Percentiles rank a stretch among this genome's conserved stretches.
phyloP scores from a whole-genome alignment of 2,329 filamentous ascomycete species.

The Trichoderma breve region DNA sequence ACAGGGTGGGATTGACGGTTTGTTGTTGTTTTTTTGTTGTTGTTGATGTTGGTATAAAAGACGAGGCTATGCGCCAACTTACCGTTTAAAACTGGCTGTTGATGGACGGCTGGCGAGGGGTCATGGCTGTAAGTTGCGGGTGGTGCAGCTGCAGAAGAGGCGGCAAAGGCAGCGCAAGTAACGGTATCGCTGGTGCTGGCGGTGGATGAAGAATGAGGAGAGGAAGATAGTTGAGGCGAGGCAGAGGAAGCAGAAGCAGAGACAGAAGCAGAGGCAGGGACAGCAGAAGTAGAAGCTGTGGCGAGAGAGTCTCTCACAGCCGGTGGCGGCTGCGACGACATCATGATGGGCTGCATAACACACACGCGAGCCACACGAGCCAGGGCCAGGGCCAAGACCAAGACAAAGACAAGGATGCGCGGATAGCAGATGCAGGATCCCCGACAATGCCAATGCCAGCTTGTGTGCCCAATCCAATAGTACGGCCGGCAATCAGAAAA shows the following conservation, averaged over 20 bases:
- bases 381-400: neutral
- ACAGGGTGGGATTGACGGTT: neutral
- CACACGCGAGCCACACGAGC: conserved; percentile 13
- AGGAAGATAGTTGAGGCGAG: neutral
- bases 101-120: neutral
- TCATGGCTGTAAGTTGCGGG: neutral
- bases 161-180: neutral
- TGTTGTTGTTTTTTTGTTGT: neutral
- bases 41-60: neutral
- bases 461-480: neutral
- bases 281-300: neutral
- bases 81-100: conserved; percentile 4
- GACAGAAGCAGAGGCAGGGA: neutral
- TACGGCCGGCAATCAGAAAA: neutral
- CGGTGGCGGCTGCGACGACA: conserved; percentile 12
- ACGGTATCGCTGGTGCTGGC: conserved; percentile 3
- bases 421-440: conserved; percentile 7
- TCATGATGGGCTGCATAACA: conserved; percentile 10
- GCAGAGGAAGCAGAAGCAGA: neutral
- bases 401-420: neutral
- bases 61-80: neutral
- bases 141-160: neutral
- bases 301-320: conserved; percentile 5
- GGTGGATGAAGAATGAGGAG: neutral
- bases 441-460: neutral